Base-by-base conservation (phyloP, 352 stramenopile species). In the Achlya hypogyna region DNA sequence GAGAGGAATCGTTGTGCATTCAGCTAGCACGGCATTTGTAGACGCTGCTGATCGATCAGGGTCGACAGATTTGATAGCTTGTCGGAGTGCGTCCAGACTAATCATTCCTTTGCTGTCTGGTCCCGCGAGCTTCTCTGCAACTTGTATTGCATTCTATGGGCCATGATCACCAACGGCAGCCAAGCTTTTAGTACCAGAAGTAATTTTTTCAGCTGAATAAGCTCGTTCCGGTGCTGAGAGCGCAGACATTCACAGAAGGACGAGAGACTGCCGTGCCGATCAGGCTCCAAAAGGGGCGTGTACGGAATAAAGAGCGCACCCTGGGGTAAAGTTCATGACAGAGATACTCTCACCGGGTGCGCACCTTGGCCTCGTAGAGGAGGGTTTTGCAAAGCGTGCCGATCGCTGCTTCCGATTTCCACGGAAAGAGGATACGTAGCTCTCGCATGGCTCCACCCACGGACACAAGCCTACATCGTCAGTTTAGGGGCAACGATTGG, bases 351-450 rank as follows among this genome's bases (percentile, higher is more conserved):
- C 18, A 38, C 16, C 25, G 1, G 6, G 28, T 12, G 29, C 8
- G 3, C 12, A 60, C 52, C 53, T 62, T 62, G 53, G 53, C 16
- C 29, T 88, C 81, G 12, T 77, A 6, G 0, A 89, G 66, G 5
- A 89, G 34, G 1, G 79, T 67, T 14, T 71, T 79, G 51, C 84
- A 72, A 0, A 91, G 53, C 31, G 74, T 56, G 47, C 64, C 75
- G 16, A 89, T 69, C 10, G 72, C 67, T 0, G 27, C 27, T 40
- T 89, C 81, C 0, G 66, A 71, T 62, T 91, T 91, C 80, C 80
- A 91, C 0, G 82, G 80, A 59, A 86, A 91, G 4, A 75, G 63
- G 1, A 79, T 65, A 0, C 77, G 70, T 6, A 91, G 53, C 0
- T 78, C 71, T 18, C 71, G 74, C 4, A 91, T 34, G 2, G 86